Evolutionary conservation across 208 protist species (phyloP).

Genomic region (Crithidia sp.): DNA sequence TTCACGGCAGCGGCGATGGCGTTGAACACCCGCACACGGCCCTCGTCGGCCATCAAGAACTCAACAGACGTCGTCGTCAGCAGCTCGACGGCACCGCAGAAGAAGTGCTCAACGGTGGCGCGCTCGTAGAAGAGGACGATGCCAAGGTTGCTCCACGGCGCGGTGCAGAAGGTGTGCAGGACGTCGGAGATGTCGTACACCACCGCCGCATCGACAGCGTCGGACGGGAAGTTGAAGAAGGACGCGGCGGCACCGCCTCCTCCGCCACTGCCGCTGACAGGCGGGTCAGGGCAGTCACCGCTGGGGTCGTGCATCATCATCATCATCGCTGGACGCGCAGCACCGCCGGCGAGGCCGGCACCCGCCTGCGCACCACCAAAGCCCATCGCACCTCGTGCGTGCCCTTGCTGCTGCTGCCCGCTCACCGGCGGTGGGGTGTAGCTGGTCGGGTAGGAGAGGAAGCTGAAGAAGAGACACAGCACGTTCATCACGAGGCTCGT

Average conservation of each 20-base stretch:
- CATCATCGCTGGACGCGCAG: too few relatives aligned
- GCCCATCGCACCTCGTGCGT: not conserved
- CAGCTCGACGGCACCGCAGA: slow-evolving; percentile 63
- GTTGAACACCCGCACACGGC: slow-evolving; percentile 57
- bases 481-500: slow-evolving; percentile 59
- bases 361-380: not conserved
- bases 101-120: slow-evolving; percentile 54
- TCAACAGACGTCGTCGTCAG: slow-evolving; percentile 63
- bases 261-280: not conserved
- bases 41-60: slow-evolving; percentile 64
- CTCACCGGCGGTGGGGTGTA: slow-evolving; percentile 5
- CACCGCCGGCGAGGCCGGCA: not conserved
- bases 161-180: slow-evolving; percentile 63
- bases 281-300: slow-evolving; percentile 1
- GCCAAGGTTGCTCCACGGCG: slow-evolving; percentile 81
- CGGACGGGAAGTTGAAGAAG: slow-evolving; percentile 44
- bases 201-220: slow-evolving; percentile 45
- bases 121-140: slow-evolving; percentile 80
- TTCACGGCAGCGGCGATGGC: slow-evolving; percentile 56
- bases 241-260: not conserved
- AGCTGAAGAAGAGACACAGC: slow-evolving; percentile 41
- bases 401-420: not conserved
- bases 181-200: slow-evolving; percentile 79
- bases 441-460: slow-evolving; percentile 26
- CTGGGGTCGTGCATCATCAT: not conserved